Conservation (phyloP, 768 basidiomycete species). For the Lactarius psammicola region DNA sequence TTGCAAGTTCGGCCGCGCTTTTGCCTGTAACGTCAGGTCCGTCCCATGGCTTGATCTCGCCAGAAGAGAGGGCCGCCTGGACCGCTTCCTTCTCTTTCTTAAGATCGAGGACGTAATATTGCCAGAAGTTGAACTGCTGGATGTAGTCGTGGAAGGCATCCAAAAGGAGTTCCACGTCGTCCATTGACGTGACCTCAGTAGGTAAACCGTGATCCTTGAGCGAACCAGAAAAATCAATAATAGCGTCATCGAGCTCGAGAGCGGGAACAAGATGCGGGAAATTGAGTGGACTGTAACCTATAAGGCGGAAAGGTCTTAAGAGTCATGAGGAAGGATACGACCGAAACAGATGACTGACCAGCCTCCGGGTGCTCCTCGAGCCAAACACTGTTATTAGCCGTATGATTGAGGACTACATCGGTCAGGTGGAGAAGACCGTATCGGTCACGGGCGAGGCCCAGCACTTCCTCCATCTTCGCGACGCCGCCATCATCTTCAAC, state of each 20-base stretch:
- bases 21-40: conserved; percentile 60
- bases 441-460: conserved; percentile 73
- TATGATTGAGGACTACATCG: conserved; percentile 97
- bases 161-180: conserved; percentile 69
- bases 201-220: conserved; percentile 71
- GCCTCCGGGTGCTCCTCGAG: conserved; percentile 93
- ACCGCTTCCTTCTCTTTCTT: conserved; percentile 60
- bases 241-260: conserved; percentile 84
- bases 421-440: conserved; percentile 88
- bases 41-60: conserved; percentile 54
- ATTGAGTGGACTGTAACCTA: conserved; percentile 88
- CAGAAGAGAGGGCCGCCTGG: conserved; percentile 49
- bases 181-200: conserved; percentile 56
- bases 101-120: conserved; percentile 89
- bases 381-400: conserved; percentile 93
- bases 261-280: conserved; percentile 92
- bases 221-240: conserved; percentile 73
- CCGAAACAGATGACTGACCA: conserved; percentile 47
- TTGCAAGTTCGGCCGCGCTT: conserved; percentile 61
- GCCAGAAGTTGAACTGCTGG: conserved; percentile 76
- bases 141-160: conserved; percentile 59
- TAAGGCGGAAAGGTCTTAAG: neutral
- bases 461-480: conserved; percentile 56
- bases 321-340: neutral
- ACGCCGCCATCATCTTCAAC: conserved; percentile 50